Conservation (phyloP, 768 basidiomycete species). For the Podaxis mareebaensis region DNA sequence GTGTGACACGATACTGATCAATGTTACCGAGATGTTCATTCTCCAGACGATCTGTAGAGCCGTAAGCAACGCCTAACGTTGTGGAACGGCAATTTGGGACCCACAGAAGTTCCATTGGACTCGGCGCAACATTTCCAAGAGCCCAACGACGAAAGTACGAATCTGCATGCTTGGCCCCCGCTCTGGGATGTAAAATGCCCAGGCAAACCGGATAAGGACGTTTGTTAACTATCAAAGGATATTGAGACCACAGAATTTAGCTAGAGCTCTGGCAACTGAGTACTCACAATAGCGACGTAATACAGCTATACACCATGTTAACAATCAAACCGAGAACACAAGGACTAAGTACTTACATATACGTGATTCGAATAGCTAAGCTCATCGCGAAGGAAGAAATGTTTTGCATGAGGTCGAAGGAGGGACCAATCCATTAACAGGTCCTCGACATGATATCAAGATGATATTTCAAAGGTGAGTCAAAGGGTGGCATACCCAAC, state of each 20-base stretch:
- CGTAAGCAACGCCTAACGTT: neutral
- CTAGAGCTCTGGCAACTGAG: neutral
- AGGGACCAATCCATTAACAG: slow-evolving; percentile 92
- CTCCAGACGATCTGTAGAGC: slow-evolving; percentile 39
- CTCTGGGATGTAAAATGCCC: slow-evolving; percentile 75
- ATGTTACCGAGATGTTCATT: slow-evolving; percentile 93
- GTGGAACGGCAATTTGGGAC: slow-evolving; percentile 27
- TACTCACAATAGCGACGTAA: slow-evolving; percentile 73
- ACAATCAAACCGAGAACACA: neutral
- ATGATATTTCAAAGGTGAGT: neutral
- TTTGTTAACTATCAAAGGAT: slow-evolving; percentile 60
- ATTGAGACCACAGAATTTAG: neutral
- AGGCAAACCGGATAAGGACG: slow-evolving; percentile 74
- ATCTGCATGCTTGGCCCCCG: slow-evolving; percentile 47
- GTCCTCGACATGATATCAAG: slow-evolving; percentile 51
- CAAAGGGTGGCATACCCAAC: slow-evolving; percentile 62
- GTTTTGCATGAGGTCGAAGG: slow-evolving; percentile 52
- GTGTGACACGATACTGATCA: slow-evolving; percentile 87
- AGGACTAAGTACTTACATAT: slow-evolving; percentile 44
- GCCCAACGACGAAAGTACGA: slow-evolving; percentile 65
- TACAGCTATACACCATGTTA: slow-evolving; percentile 50
- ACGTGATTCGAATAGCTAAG: slow-evolving; percentile 69
- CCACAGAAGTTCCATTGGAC: slow-evolving; percentile 92
- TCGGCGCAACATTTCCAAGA: slow-evolving; percentile 78
- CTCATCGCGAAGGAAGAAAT: slow-evolving; percentile 71